phyloP scores from a whole-genome alignment of 2,329 filamentous ascomycete genomes.

The Penicillium sp. region DNA sequence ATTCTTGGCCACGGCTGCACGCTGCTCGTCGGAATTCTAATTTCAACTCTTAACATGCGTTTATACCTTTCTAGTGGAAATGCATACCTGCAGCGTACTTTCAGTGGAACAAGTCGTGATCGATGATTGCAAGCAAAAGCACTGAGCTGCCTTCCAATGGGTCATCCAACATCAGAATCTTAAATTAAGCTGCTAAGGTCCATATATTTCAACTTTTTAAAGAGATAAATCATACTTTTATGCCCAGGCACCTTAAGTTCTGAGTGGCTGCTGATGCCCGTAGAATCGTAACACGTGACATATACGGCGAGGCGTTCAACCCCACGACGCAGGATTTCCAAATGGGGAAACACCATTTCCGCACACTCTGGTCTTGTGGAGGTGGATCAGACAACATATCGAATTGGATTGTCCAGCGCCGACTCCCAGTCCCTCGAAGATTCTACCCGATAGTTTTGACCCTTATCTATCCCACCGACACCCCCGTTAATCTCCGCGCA shows the following conservation, averaged over 20 bases:
- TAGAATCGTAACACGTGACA: constrained; percentile 12
- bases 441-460: background rate
- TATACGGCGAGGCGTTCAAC: constrained; percentile 18
- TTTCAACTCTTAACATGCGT: background rate
- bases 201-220: too few relatives aligned
- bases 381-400: constrained; percentile 13
- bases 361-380: constrained; percentile 24
- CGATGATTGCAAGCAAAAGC: background rate
- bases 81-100: background rate
- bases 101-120: background rate
- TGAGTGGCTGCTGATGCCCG: too few relatives aligned
- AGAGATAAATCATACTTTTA: too few relatives aligned
- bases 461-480: background rate
- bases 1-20: background rate
- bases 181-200: too few relatives aligned
- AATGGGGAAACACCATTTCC: constrained; percentile 25
- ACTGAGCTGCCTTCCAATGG: background rate
- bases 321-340: constrained; percentile 13
- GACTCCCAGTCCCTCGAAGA: background rate
- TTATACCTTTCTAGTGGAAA: background rate
- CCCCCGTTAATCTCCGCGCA: background rate
- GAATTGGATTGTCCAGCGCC: constrained; percentile 6
- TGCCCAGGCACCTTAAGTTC: too few relatives aligned
- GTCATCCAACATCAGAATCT: background rate
- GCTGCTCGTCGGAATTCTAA: too few relatives aligned